Conservation (phyloP, 2,329 filamentous ascomycete genomes). For the Zasmidium citrigriseum region DNA sequence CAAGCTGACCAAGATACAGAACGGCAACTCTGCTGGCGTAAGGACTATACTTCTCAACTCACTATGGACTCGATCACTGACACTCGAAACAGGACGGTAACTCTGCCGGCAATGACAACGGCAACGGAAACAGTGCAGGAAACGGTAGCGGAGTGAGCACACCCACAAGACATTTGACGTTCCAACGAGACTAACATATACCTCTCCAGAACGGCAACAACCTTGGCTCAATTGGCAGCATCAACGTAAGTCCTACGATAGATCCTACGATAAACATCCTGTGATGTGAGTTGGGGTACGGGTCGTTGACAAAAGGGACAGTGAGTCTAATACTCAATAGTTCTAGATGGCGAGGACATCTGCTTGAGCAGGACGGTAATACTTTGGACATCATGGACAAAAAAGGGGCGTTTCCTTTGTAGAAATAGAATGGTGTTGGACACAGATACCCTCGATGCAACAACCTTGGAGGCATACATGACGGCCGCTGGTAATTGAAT, state of each 20-base stretch:
- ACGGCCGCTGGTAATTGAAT: background rate
- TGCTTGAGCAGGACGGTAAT: background rate
- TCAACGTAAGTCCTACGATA: conserved; percentile 1
- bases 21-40: background rate
- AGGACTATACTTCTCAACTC: background rate
- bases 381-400: too few species aligned
- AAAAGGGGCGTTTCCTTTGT: too few species aligned
- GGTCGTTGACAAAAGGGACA: background rate
- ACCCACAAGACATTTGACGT: too few species aligned
- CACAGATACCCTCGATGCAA: background rate
- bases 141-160: background rate
- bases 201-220: conserved; percentile 4
- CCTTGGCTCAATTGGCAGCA: background rate
- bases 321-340: background rate
- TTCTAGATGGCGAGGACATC: background rate
- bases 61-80: background rate
- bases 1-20: too few species aligned
- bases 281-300: background rate
- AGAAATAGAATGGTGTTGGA: too few species aligned
- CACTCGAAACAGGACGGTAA: background rate
- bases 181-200: background rate
- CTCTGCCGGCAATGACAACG: background rate
- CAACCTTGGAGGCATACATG: background rate
- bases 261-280: background rate
- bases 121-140: background rate